A percentile compares a stretch with the other conserved stretches of the same genome.
Conservation (phyloP, 1,284 basidiomycete genomes). For the Coniferiporia weirii region DNA sequence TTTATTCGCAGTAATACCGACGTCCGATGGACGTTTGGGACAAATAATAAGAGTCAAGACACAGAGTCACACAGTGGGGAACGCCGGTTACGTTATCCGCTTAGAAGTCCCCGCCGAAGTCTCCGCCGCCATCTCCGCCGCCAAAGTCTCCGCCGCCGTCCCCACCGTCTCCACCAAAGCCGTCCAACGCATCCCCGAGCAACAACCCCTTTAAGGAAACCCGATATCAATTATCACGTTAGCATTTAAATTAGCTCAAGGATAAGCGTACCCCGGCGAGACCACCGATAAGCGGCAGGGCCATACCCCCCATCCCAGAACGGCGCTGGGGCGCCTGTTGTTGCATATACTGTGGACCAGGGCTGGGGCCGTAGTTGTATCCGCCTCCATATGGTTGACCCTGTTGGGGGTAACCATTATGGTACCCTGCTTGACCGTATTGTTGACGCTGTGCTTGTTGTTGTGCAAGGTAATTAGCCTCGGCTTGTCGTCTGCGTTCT, state of each 20-base stretch:
- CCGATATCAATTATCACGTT: background rate
- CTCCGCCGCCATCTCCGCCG: conserved; percentile 16
- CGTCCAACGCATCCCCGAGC: conserved; percentile 40
- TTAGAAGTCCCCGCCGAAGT: background rate
- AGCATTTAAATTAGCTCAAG: background rate
- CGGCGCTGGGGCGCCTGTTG: conserved; percentile 18
- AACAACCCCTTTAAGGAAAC: conserved; percentile 36
- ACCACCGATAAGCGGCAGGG: conserved; percentile 51
- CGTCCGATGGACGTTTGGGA: too few species aligned
- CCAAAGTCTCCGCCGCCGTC: conserved; percentile 26
- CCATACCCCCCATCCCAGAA: conserved; percentile 34
- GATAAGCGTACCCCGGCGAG: conserved; percentile 38
- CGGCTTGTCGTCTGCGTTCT: conserved; percentile 18
- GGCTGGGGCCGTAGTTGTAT: conserved; percentile 6
- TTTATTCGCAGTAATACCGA: too few species aligned
- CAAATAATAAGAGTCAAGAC: too few species aligned
- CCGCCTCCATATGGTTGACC: conserved; percentile 7
- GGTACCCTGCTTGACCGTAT: conserved; percentile 17
- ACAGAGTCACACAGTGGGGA: too few species aligned
- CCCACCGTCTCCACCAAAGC: conserved; percentile 25
- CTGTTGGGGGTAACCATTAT: conserved; percentile 22
- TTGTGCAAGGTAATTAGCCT: background rate
- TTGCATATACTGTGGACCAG: conserved; percentile 7
- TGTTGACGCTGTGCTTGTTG: background rate
- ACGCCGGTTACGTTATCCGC: background rate